A percentile compares a stretch with the other conserved stretches of the same genome.
Evolutionary conservation across 2,329 filamentous ascomycete species (phyloP).

Genomic region (Fusarium sp.): DNA sequence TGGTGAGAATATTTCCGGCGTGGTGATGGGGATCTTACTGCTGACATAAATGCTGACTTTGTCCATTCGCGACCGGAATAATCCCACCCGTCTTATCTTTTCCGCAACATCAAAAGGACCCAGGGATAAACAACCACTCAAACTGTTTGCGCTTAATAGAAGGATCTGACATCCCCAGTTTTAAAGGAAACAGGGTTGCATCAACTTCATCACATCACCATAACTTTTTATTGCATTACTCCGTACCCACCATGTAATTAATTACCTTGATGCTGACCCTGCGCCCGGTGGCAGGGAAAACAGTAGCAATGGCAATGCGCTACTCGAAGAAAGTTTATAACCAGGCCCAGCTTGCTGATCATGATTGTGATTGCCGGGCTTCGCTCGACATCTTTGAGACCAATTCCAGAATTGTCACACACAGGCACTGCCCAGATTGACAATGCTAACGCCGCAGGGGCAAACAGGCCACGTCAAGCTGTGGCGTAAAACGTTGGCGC

Average conservation of each 20-base stretch:
- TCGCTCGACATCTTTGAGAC: not conserved
- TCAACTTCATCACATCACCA: not conserved
- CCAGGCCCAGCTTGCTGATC: not conserved
- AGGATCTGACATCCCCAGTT: not conserved
- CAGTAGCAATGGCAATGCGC: not conserved
- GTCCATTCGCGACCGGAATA: not conserved
- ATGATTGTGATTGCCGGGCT: not conserved
- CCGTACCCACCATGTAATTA: not conserved
- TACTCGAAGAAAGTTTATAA: not conserved
- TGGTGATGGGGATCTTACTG: not conserved
- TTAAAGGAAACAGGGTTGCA: not conserved
- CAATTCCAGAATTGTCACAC: not conserved
- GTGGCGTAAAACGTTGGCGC: not conserved
- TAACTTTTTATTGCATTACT: not conserved
- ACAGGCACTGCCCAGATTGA: not conserved
- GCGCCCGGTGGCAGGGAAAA: not conserved
- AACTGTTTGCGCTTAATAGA: not conserved
- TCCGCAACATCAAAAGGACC: not conserved
- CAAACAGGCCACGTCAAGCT: not conserved
- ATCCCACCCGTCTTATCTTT: not conserved
- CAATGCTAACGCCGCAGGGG: not conserved
- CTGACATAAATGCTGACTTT: not conserved
- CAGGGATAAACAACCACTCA: not conserved
- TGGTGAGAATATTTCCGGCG: not conserved
- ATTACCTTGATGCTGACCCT: not conserved